Evolutionary conservation across 495 filamentous ascomycete species (phyloP).

Genomic region (Cercophora newfieldiana): DNA sequence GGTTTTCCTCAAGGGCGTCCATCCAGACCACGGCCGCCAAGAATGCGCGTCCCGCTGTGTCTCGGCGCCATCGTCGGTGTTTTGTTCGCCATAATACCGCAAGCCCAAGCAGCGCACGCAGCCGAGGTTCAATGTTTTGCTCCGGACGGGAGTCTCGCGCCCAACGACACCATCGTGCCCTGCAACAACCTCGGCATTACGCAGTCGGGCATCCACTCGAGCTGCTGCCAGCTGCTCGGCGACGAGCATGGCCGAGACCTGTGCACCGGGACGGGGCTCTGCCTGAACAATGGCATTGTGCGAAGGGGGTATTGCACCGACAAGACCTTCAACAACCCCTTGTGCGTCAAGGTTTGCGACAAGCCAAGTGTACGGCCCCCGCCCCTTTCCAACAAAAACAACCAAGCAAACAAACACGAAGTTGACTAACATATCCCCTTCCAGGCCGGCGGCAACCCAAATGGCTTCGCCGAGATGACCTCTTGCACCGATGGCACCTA

Average conservation of each 20-base stretch:
- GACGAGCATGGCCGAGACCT: constrained; percentile 17
- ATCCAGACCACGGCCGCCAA: not conserved
- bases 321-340: constrained; percentile 26
- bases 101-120: not conserved
- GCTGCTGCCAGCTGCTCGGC: constrained; percentile 29
- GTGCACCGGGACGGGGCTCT: constrained; percentile 28
- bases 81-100: not conserved
- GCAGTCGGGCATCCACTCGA: constrained; percentile 28
- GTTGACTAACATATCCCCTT: no score
- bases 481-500: constrained; percentile 29
- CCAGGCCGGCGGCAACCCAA: constrained; percentile 19
- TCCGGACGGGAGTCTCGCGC: constrained; percentile 27
- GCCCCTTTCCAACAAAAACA: not conserved
- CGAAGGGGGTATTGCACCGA: constrained; percentile 32
- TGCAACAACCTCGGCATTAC: constrained; percentile 33
- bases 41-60: not conserved
- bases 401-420: no score
- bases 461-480: constrained; percentile 24
- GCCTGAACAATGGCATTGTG: constrained; percentile 23
- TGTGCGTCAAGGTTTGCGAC: constrained; percentile 28
- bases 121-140: constrained; percentile 19
- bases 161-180: constrained; percentile 27
- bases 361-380: constrained; percentile 19
- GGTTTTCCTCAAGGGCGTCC: no score
- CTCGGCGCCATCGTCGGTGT: not conserved